Base-by-base conservation (phyloP, 192 early-diverging fungal species). In the Podila epicladia region DNA sequence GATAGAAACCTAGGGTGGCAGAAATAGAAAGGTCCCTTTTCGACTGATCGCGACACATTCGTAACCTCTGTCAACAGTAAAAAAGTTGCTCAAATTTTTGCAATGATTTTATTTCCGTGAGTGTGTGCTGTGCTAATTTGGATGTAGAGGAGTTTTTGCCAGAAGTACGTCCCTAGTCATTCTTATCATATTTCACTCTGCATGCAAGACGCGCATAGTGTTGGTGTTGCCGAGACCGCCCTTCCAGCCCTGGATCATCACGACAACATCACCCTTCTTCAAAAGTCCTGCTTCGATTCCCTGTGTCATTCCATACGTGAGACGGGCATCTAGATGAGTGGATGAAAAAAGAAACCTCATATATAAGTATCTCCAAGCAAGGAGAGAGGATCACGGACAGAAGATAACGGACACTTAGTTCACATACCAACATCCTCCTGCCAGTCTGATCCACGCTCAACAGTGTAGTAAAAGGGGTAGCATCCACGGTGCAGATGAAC, bases 171-270 rank as follows among this genome's bases (percentile, higher is more conserved):
- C 33, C 33, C 3, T 35, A 2, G 33, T 35, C 33, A 1, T 35
- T 35, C 6, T 7, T 35, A n/a, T n/a, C n/a, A n/a, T 35, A 35
- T 2, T 37, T 66, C 64, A 78, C 41, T 82, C 80, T 3, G 90
- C 87, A 50, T 83, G 73, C 59, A 95, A 79, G 15, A 95, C 88
- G 65, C 94, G 92, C 71, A 95, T 88, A 53, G 94, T 94, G 83
- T 95, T 95, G 65, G 94, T 94, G 82, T 95, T 92, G 64, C 94
- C 94, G 29, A 94, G 82, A 38, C 94, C 94, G 26, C 92, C 91
- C 73, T 91, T 91, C 94, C 94, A 95, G 50, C 94, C 94, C 83
- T 95, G 94, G 63, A 95, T 90, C 67, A 91, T 89, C 53, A 95
- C 92, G 29, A 95, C 88, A 29, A 90, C 76, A 59, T 95, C 92